A percentile compares a stretch with the other conserved stretches of the same genome.
phyloP scores from a whole-genome alignment of 345 rosid species.

The Aethionema arabicum region DNA sequence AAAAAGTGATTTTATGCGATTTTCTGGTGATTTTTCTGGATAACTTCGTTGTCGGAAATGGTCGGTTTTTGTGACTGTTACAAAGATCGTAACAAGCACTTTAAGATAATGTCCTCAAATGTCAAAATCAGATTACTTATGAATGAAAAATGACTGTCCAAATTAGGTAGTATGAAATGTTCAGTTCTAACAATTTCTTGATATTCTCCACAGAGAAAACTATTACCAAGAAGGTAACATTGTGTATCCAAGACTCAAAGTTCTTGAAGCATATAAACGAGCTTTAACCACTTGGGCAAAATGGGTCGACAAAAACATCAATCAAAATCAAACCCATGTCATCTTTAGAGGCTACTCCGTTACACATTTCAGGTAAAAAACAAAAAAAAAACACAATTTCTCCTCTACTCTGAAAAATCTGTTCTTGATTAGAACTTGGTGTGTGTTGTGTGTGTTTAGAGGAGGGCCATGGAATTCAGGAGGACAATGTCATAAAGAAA shows the following conservation, averaged over 20 bases:
- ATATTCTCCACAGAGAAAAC: slow-evolving; percentile 52
- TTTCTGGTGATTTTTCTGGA: too few relatives aligned
- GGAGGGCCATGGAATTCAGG: slow-evolving; percentile 93
- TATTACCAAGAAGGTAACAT: slow-evolving; percentile 85
- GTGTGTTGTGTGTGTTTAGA: slow-evolving; percentile 41
- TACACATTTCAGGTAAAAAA: slow-evolving; percentile 70
- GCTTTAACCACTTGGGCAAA: slow-evolving; percentile 85
- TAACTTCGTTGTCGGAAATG: too few relatives aligned
- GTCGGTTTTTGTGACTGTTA: too few relatives aligned
- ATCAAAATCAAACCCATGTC: slow-evolving; percentile 50
- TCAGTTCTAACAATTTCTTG: slow-evolving; percentile 17
- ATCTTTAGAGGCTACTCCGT: slow-evolving; percentile 83
- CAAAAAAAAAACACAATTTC: not conserved
- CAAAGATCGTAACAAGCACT: too few relatives aligned
- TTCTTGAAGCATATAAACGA: slow-evolving; percentile 70
- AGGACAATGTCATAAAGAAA: slow-evolving; percentile 82
- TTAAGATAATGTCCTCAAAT: too few relatives aligned
- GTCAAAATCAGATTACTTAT: too few relatives aligned
- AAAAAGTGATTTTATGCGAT: too few relatives aligned
- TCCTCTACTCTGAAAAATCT: not conserved
- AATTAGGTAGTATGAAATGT: too few relatives aligned
- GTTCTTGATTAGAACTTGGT: not conserved
- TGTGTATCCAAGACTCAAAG: slow-evolving; percentile 74
- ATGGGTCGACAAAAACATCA: slow-evolving; percentile 74
- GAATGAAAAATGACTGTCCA: too few relatives aligned